Evolutionary conservation across 1,139 yeast genomes (phyloP), one percentile per base, ranked within the genome.

Genomic region (Suhomyces bribrorum): DNA sequence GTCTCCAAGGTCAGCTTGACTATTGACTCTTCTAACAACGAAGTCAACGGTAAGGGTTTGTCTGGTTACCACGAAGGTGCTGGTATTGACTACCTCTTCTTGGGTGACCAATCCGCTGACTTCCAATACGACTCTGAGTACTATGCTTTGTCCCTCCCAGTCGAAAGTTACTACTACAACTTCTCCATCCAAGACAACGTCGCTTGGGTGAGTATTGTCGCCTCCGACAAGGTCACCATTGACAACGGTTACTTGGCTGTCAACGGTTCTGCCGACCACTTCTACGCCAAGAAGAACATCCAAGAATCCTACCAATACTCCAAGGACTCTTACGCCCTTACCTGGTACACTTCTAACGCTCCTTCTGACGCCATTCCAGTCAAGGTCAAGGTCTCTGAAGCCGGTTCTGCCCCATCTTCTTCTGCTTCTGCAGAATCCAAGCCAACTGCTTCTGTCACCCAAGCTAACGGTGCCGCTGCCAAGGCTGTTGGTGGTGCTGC

Each of bases 1-100:
- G 31, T 25, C 25, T 26, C 36, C 26, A 14, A 26, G 13, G 31
- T 36, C 23, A n/a, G 20, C 9, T 39, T 43, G 14, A 26, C 13
- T n/a, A 29, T 34, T 18, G 34, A 37, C n/a, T 40, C 43, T 13
- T 7, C 17, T 25, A 17, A 34, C 26, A 5, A 26, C 20, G 34
- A 26, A 2, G 34, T 37, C 16, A 32, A 40, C 31, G 38, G 38
- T 18, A 9, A 32, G 11, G 39, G 37, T 8, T 9, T 40, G 5
- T 14, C 32, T 25, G 24, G 32, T 6, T 13, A 7, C 12, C 83
- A 76, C 53, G 80, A 73, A 57, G 83, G 83, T 54, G 83, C 83
- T 33, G 83, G 74, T 43, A 58, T 75, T 50, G 66, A 72, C 61
- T 76, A 72, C 54, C 52, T 68, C 34, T 67, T 72, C 54, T 49